Conservation (phyloP, 1,139 yeast genomes). For the Lodderomyces pseudojiufengensis region DNA sequence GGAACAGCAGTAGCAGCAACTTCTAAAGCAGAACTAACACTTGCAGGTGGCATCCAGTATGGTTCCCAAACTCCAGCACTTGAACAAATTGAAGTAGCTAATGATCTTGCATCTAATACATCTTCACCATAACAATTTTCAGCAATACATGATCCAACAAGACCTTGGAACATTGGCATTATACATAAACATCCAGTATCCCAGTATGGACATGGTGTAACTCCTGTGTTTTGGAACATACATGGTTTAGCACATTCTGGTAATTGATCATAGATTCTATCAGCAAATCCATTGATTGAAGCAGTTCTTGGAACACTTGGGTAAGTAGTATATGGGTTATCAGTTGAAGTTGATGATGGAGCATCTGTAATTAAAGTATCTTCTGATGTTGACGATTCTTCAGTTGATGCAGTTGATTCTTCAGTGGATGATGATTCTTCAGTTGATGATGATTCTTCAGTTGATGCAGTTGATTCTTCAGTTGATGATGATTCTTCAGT, state of each 20-base stretch:
- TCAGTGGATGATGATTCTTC: slow-evolving; percentile 1
- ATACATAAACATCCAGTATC: slow-evolving; percentile 38
- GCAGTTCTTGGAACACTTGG: slow-evolving; percentile 35
- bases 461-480: background rate
- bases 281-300: slow-evolving; percentile 35
- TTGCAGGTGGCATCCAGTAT: slow-evolving; percentile 35
- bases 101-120: slow-evolving; percentile 33
- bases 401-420: background rate
- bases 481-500: background rate
- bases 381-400: background rate
- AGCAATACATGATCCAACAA: slow-evolving; percentile 30
- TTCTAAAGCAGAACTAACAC: slow-evolving; percentile 30
- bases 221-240: slow-evolving; percentile 28
- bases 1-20: slow-evolving; percentile 25
- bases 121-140: slow-evolving; percentile 30
- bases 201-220: slow-evolving; percentile 35
- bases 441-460: background rate
- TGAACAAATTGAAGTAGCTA: slow-evolving; percentile 39
- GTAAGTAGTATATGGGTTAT: slow-evolving; percentile 21
- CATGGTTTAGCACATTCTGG: slow-evolving; percentile 26
- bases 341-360: slow-evolving; percentile 7
- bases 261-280: slow-evolving; percentile 22
- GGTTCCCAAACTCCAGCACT: slow-evolving; percentile 41
- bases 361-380: slow-evolving; percentile 3
- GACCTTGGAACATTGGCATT: slow-evolving; percentile 27